Percentiles rank a stretch among this genome's conserved stretches.
Conservation (phyloP, 73 alveolate genomes). For the Durusdinium trenchii region DNA sequence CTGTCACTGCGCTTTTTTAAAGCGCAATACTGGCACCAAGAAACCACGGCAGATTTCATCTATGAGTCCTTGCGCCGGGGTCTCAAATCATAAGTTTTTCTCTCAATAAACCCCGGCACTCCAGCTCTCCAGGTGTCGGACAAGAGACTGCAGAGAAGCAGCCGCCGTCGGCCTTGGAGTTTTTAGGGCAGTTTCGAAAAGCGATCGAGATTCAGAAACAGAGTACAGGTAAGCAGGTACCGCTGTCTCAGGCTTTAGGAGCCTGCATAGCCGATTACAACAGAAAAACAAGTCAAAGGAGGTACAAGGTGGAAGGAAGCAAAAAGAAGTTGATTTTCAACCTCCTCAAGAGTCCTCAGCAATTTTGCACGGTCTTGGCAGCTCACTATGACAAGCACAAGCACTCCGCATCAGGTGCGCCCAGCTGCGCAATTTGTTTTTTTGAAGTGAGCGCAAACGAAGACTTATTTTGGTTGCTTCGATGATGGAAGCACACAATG, state of each 20-base stretch:
- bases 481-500: not conserved
- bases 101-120: no score
- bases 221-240: not conserved
- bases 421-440: not conserved
- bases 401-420: not conserved
- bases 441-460: no score
- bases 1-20: not conserved
- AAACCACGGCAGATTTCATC: not conserved
- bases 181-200: not conserved
- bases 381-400: not conserved
- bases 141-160: constrained; percentile 1
- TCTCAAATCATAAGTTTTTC: no score
- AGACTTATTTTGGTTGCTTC: not conserved
- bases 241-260: not conserved
- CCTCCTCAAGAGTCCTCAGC: not conserved
- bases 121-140: not conserved
- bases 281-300: not conserved
- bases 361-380: not conserved
- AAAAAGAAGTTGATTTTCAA: not conserved
- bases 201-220: not conserved
- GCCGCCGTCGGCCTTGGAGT: not conserved
- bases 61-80: not conserved
- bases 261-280: not conserved
- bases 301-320: not conserved
- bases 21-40: not conserved